Conservation (phyloP, 306 rosid species). For the Glycine tomentella region DNA sequence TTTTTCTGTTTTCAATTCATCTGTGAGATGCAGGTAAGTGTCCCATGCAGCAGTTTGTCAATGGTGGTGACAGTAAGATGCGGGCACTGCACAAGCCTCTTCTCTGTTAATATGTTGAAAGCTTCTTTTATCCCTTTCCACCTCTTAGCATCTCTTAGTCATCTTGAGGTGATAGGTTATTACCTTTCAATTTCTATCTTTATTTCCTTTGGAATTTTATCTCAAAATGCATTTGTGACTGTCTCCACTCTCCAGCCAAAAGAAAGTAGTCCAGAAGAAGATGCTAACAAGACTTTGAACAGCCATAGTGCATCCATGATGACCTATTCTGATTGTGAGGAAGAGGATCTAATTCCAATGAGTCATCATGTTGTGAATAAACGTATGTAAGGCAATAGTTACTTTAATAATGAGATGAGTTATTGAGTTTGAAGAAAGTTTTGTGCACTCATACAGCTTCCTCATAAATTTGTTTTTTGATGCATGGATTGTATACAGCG, state of each 20-base stretch:
- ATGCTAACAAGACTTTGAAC: slow-evolving; percentile 55
- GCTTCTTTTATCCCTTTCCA: slow-evolving; percentile 88
- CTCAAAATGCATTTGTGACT: slow-evolving; percentile 27
- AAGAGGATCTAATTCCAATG: slow-evolving; percentile 61
- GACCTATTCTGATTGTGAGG: slow-evolving; percentile 73
- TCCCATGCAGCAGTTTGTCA: slow-evolving; percentile 90
- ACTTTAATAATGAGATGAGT: background rate
- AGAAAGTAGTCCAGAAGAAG: slow-evolving; percentile 60
- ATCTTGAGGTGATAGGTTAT: slow-evolving; percentile 54
- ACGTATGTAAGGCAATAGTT: slow-evolving; percentile 62
- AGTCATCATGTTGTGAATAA: slow-evolving; percentile 68
- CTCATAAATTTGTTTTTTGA: background rate
- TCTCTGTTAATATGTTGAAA: slow-evolving; percentile 87
- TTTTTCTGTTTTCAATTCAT: slow-evolving; percentile 9
- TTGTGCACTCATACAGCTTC: background rate
- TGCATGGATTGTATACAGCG: slow-evolving; percentile 55
- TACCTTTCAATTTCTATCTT: slow-evolving; percentile 15
- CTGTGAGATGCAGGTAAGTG: slow-evolving; percentile 72
- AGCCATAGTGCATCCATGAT: slow-evolving; percentile 50
- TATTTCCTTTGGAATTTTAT: background rate
- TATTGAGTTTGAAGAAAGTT: slow-evolving; percentile 22
- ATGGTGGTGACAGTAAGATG: slow-evolving; percentile 92
- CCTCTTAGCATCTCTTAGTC: slow-evolving; percentile 73
- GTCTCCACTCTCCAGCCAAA: slow-evolving; percentile 56
- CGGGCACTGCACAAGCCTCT: slow-evolving; percentile 88